Base-by-base conservation (phyloP, 2,329 filamentous ascomycete species). In the Claviceps maximensis region DNA sequence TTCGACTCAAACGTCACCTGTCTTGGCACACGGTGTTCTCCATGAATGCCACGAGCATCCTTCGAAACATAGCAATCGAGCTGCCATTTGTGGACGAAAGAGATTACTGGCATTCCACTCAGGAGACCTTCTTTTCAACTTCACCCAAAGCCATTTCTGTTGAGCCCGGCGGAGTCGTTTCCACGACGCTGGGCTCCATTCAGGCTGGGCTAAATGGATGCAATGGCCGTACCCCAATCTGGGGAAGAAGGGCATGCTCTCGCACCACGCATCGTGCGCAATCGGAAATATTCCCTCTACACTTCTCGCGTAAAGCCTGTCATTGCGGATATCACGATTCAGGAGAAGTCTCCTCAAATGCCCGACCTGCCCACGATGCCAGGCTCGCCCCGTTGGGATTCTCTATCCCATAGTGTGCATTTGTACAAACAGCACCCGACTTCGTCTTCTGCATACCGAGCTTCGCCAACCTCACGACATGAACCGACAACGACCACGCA, bases 341-440 rank as follows among this genome's bases (percentile, higher is more conserved):
- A 41, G 7, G 52, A 58, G 27, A 33, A 52, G 42, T 19, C 47
- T 21, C 47, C 53, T 2, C 56, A 55, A 44, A 29, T 62, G 42
- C 61, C 61, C 38, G 64, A 67, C 50, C 57, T 65, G 15, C 66
- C 69, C 46, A 61, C 68, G 29, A 55, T 69, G 47, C 67, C 70
- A 45, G 57, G 67, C 27, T 69, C 67, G 19, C 67, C 67, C 52
- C 65, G 75, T 57, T 79, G 76, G 75, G 75, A 76, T 57, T 67
- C 66, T 27, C 56, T 66, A 40, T 59, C 63, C 10, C 61, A 66
- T 52, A 58, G 62, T 21, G 55, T 62, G 48, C 65, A 60, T 49
- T 45, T 65, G 33, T 55, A 62, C 9, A 51, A 53, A 29, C 51
- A 50, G 38, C 31, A 33, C 31, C 57, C 27, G 40, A 52, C 48